Evolutionary conservation across 371 early-diverging fungal species (phyloP), one percentile per base, ranked within the genome.

Genomic region (Lichtheimia ornata): DNA sequence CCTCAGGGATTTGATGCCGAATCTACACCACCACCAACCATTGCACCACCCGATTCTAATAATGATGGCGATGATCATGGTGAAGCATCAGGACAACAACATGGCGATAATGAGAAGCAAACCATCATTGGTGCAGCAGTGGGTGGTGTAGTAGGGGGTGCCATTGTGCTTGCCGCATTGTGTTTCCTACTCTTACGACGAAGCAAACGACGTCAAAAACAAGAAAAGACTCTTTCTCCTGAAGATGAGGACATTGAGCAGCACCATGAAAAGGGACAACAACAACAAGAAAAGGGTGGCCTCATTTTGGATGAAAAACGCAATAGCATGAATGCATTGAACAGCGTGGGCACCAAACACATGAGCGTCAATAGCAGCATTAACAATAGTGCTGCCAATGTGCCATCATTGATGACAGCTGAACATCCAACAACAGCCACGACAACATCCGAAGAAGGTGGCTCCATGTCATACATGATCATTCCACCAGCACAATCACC

Each of bases 401-500:
- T 56, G 12, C 57, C 57, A 15, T 56, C 57, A 45, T 27, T 56
- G 15, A 54, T 54, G 54, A 15, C 41, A 7, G 17, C 42, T 27
- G 57, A 56, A 22, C 17, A 43, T 20, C 42, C 35, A 28, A 52
- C 14, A 40, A 52, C 50, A 14, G 58, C 40, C 7, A 47, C 54
- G 4, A 47, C 45, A 5, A 41, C 50, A 4, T 55, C 57, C 3
- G 61, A 45, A 3, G 20, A 50, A 20, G 35, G 11, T 1, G 35
- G 6, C 4, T 44, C 41, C 50, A 58, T 43, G 65, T 71, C 59
- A 61, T 56, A 41, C 65, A 56, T 35, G 27, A 6, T 18, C 13
- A 17, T 44, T 20, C 30, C 18, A 54, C 57, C 35, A 67, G 1
- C 70, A 4, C 79, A 79, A 56, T 64, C 70, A 24, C 79, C 76